These are phyloP conservation scores for Lepidium africanum DNA, from an alignment of 345 rosid genomes.

Conservation along the genomic window DNA sequence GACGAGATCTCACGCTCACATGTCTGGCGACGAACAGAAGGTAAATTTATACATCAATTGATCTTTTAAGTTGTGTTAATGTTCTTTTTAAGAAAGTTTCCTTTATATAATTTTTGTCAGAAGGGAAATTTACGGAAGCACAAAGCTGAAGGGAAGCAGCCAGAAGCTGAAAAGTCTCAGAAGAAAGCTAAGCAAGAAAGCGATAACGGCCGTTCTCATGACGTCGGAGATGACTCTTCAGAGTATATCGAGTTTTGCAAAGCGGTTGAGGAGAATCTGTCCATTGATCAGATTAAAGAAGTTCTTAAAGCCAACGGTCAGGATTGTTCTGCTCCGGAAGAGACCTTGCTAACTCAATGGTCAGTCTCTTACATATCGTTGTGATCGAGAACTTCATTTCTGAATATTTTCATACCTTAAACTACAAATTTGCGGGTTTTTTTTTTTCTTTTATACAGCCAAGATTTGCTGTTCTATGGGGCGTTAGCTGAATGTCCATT, in stretches of 20 bases:
- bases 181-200: slow-evolving; percentile 53
- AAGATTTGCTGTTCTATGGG: slow-evolving; percentile 61
- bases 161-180: slow-evolving; percentile 49
- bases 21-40: slow-evolving; percentile 48
- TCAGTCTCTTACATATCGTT: neutral
- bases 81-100: too few relatives aligned
- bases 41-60: neutral
- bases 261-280: slow-evolving; percentile 44
- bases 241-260: slow-evolving; percentile 55
- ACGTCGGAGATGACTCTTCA: slow-evolving; percentile 27
- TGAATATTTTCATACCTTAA: neutral
- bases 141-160: slow-evolving; percentile 60
- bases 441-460: slow-evolving; percentile 28
- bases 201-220: slow-evolving; percentile 9
- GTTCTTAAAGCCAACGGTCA: slow-evolving; percentile 53
- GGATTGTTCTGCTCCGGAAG: slow-evolving; percentile 46
- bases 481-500: slow-evolving; percentile 53
- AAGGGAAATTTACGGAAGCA: slow-evolving; percentile 66
- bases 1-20: slow-evolving; percentile 57
- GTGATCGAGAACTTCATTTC: neutral
- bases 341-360: slow-evolving; percentile 25
- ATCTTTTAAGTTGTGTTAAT: neutral
- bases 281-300: slow-evolving; percentile 52
- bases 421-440: neutral
- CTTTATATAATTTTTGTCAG: neutral